These are phyloP conservation scores for Leishmania turanica DNA, from an alignment of 208 protist genomes.

Conservation along the genomic window DNA sequence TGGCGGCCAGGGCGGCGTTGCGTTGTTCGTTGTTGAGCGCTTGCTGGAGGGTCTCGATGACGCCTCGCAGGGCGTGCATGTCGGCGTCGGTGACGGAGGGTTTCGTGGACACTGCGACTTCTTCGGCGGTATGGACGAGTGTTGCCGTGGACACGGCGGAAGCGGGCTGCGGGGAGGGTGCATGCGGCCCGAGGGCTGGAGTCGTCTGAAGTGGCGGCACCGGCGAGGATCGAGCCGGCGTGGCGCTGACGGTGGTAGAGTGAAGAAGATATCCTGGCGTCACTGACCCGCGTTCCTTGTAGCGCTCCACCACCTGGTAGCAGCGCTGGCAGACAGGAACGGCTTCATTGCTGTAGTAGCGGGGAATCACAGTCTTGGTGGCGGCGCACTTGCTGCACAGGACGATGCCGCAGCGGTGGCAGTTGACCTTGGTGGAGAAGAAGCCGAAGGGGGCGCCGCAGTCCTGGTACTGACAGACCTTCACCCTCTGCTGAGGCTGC, in stretches of 20 bases:
- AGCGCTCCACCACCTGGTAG: slow-evolving; percentile 38
- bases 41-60: slow-evolving; percentile 25
- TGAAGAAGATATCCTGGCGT: slow-evolving; percentile 18
- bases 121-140: neutral
- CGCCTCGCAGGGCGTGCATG: slow-evolving; percentile 5
- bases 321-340: slow-evolving; percentile 64
- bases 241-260: slow-evolving; percentile 15
- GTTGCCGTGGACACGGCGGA: neutral
- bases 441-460: slow-evolving; percentile 59
- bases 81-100: slow-evolving; percentile 4
- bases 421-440: slow-evolving; percentile 59
- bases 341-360: slow-evolving; percentile 43
- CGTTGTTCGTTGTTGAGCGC: slow-evolving; percentile 11
- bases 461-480: slow-evolving; percentile 74
- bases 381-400: slow-evolving; percentile 51
- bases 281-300: slow-evolving; percentile 26
- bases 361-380: slow-evolving; percentile 34
- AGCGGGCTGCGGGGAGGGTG: neutral
- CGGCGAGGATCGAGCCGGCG: slow-evolving; percentile 2
- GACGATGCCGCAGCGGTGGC: slow-evolving; percentile 74
- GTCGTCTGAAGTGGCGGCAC: neutral
- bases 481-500: slow-evolving; percentile 40
- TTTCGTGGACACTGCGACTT: no score
- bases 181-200: neutral
- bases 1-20: neutral